phyloP scores from a whole-genome alignment of 139 green algal genomes.

The Spirogloea muscicola region DNA sequence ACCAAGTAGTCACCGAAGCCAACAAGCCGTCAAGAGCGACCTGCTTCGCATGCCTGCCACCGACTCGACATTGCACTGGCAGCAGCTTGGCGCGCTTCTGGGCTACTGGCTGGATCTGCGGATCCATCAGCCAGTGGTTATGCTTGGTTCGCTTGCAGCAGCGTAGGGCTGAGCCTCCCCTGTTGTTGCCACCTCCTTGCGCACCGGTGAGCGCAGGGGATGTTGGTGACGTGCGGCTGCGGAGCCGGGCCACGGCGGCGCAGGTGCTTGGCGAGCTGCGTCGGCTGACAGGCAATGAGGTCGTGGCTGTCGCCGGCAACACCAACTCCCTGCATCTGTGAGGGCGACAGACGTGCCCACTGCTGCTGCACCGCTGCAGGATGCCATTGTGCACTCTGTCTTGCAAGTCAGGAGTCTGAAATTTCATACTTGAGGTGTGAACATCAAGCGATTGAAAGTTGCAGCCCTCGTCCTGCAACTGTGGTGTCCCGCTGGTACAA shows the following conservation, averaged over 20 bases:
- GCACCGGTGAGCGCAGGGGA: slow-evolving; percentile 5
- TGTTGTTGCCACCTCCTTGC: background rate
- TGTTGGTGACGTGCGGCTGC: slow-evolving; percentile 6
- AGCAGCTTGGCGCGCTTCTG: no score
- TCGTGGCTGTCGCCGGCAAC: slow-evolving; percentile 18
- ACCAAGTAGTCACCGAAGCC: no score
- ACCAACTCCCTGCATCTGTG: no score
- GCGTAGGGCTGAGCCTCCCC: background rate
- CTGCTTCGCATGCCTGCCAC: no score
- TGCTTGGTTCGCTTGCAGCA: background rate
- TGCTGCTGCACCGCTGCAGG: no score
- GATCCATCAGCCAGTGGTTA: background rate
- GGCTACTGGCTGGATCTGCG: no score
- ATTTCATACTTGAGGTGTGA: no score
- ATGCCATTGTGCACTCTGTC: background rate
- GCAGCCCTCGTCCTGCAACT: no score
- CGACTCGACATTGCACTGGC: no score
- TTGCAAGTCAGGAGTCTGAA: background rate
- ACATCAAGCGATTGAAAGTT: no score
- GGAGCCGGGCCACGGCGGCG: background rate
- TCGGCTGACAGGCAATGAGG: background rate
- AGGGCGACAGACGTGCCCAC: no score
- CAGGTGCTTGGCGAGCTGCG: background rate
- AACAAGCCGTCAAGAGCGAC: no score
- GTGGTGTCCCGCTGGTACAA: background rate